Conservation (phyloP, 768 basidiomycete genomes). For the Mycena amicta region DNA sequence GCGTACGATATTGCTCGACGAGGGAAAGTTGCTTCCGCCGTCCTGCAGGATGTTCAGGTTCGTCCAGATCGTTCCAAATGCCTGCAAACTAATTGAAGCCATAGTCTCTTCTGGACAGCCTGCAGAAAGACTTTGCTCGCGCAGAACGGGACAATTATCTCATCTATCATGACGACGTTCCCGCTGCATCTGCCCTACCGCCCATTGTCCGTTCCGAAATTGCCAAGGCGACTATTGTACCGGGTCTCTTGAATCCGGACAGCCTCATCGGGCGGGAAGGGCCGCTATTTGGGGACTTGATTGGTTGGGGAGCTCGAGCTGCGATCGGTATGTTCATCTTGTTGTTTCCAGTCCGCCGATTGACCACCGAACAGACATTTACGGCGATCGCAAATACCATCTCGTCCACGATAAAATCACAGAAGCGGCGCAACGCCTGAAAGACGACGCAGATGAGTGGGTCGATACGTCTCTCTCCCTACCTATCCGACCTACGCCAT, state of each 20-base stretch:
- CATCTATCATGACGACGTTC: slow-evolving; percentile 90
- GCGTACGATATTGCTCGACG: slow-evolving; percentile 70
- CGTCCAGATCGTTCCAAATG: slow-evolving; percentile 10
- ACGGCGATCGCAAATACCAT: slow-evolving; percentile 76
- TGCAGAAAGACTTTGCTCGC: slow-evolving; percentile 66
- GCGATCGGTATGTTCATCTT: slow-evolving; percentile 70
- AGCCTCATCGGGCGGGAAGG: slow-evolving; percentile 53
- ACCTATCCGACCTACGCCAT: slow-evolving; percentile 3
- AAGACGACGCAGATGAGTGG: slow-evolving; percentile 63
- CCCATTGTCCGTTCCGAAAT: slow-evolving; percentile 67
- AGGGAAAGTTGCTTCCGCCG: slow-evolving; percentile 59
- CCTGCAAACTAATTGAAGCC: slow-evolving; percentile 3
- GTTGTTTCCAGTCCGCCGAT: background rate
- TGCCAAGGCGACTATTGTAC: slow-evolving; percentile 59
- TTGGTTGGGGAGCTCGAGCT: slow-evolving; percentile 85
- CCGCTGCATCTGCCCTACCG: slow-evolving; percentile 67
- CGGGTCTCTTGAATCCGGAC: slow-evolving; percentile 60
- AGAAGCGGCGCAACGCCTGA: slow-evolving; percentile 61
- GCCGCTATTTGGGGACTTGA: slow-evolving; percentile 72
- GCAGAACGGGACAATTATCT: slow-evolving; percentile 92
- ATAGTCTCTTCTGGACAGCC: slow-evolving; percentile 75
- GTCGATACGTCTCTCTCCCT: slow-evolving; percentile 24
- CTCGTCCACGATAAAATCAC: slow-evolving; percentile 70
- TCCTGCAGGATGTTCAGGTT: slow-evolving; percentile 82
- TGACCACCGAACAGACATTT: slow-evolving; percentile 62